phyloP scores from a whole-genome alignment of 495 filamentous ascomycete genomes.

The Pyronema domesticum region DNA sequence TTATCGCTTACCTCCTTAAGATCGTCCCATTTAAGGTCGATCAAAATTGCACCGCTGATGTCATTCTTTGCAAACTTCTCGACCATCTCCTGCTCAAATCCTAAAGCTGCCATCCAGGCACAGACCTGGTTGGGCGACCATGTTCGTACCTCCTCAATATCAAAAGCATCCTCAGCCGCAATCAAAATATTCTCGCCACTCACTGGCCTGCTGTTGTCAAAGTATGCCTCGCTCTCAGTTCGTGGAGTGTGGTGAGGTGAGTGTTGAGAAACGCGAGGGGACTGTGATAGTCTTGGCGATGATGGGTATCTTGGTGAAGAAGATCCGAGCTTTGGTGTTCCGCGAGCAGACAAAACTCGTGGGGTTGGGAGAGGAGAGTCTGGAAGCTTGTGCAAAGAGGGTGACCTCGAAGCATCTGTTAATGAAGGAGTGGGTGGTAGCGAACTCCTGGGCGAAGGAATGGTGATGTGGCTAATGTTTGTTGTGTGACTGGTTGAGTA shows the following conservation, averaged over 20 bases:
- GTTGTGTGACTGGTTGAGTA: slow-evolving; percentile 26
- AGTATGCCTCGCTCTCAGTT: slow-evolving; percentile 25
- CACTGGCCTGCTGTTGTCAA: slow-evolving; percentile 22
- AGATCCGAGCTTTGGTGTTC: slow-evolving; percentile 41
- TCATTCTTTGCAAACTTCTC: slow-evolving; percentile 78
- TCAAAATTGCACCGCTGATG: slow-evolving; percentile 67
- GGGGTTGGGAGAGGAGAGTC: slow-evolving; percentile 23
- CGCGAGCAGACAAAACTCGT: slow-evolving; percentile 43
- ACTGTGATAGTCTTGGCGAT: slow-evolving; percentile 8
- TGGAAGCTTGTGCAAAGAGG: slow-evolving; percentile 28
- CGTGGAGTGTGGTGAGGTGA: slow-evolving; percentile 9
- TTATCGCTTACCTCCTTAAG: slow-evolving; percentile 46
- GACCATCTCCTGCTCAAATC: slow-evolving; percentile 53
- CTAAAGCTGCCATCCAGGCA: slow-evolving; percentile 54
- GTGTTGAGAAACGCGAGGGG: not conserved
- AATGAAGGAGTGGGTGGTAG: slow-evolving; percentile 24
- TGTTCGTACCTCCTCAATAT: slow-evolving; percentile 36
- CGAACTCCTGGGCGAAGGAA: slow-evolving; percentile 10
- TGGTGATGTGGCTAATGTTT: slow-evolving; percentile 18
- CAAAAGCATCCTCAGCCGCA: slow-evolving; percentile 29
- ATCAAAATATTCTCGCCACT: slow-evolving; percentile 28
- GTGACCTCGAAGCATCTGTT: slow-evolving; percentile 26
- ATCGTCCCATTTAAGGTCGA: slow-evolving; percentile 76
- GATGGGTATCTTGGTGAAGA: slow-evolving; percentile 12
- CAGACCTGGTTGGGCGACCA: slow-evolving; percentile 67